Base-by-base conservation (phyloP, 2,329 filamentous ascomycete species). In the Ophiocordyceps sinensis region DNA sequence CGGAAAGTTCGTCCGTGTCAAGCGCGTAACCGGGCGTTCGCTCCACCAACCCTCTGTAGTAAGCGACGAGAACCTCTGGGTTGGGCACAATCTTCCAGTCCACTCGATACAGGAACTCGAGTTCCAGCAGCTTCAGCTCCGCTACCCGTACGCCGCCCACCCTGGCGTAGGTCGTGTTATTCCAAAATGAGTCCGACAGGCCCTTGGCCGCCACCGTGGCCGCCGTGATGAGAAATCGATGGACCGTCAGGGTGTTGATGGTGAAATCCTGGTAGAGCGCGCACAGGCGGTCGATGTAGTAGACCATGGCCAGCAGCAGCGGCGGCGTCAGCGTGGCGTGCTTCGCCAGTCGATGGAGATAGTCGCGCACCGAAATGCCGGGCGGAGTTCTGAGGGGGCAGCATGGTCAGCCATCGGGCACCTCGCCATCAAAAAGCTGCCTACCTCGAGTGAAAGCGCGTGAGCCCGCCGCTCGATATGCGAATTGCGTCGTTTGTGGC, bases 11-110 rank as follows among this genome's bases (percentile, higher is more conserved):
- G 13, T 57, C 55, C 2, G 58, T 55, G 47, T 76, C 66, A 9
- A 80, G 56, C 21, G 56, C 55, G 48, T 78, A 81, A 8, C 69
- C 71, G 0, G 70, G 67, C 28, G 71, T 73, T 12, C 77, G 68
- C 48, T 77, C 85, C 28, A 96, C 82, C 29, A 98, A 65, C 39
- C 85, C 89, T 45, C 77, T 76, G 59, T 96, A 98, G 58, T 98
- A 98, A 43, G 94, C 87, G 23, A 87, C 85, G 36, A 98, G 67
- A 2, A 93, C 82, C 57, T 96, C 91, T 2, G 91, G 88, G 53
- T 93, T 87, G 5, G 91, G 91, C 3, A 98, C 88, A 49, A 98
- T 98, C 53, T 83, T 85, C 89, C 91, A 98, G 54, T 95, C 85
- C 26, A 98, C 82, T 41, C 85, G 73, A 55, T 88, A 86, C 28